Evolutionary conservation across 345 rosid species (phyloP).

Genomic region (Boechera divaricarpa): DNA sequence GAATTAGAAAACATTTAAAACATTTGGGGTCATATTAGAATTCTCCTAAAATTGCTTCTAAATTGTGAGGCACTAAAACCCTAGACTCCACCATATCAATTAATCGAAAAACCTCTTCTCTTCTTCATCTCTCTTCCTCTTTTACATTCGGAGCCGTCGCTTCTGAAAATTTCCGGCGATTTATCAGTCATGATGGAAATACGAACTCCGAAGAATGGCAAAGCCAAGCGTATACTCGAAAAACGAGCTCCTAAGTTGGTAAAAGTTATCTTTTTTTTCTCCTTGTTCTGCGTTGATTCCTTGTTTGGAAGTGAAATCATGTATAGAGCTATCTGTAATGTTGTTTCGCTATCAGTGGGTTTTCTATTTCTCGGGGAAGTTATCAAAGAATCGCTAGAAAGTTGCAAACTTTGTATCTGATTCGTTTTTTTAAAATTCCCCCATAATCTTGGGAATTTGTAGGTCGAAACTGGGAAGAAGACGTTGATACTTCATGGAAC

Average conservation of each 20-base stretch:
- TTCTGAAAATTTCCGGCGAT: slow-evolving; percentile 25
- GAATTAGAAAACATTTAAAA: background rate
- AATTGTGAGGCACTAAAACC: slow-evolving; percentile 37
- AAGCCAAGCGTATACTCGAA: slow-evolving; percentile 68
- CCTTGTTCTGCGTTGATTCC: background rate
- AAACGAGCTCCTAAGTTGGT: slow-evolving; percentile 88
- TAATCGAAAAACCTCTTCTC: slow-evolving; percentile 25
- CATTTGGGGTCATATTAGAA: slow-evolving; percentile 1
- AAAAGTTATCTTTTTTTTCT: slow-evolving; percentile 32
- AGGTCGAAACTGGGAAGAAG: slow-evolving; percentile 97
- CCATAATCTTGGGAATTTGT: background rate
- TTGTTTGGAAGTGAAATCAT: slow-evolving; percentile 7
- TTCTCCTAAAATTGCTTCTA: background rate
- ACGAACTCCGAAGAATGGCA: slow-evolving; percentile 59
- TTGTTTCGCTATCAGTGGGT: background rate
- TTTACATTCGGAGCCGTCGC: slow-evolving; percentile 32
- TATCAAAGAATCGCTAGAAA: background rate
- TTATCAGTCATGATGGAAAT: slow-evolving; percentile 57
- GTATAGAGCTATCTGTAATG: background rate
- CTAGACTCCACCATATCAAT: slow-evolving; percentile 18
- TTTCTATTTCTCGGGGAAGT: background rate
- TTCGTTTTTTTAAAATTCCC: background rate
- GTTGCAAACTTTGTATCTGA: slow-evolving; percentile 1
- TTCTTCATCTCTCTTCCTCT: background rate
- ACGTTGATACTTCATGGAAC: slow-evolving; percentile 93